A percentile compares a stretch with the other conserved stretches of the same genome.
These are phyloP conservation scores for Naganishia onofrii DNA, from an alignment of 768 basidiomycete species.

Conservation along the genomic window DNA sequence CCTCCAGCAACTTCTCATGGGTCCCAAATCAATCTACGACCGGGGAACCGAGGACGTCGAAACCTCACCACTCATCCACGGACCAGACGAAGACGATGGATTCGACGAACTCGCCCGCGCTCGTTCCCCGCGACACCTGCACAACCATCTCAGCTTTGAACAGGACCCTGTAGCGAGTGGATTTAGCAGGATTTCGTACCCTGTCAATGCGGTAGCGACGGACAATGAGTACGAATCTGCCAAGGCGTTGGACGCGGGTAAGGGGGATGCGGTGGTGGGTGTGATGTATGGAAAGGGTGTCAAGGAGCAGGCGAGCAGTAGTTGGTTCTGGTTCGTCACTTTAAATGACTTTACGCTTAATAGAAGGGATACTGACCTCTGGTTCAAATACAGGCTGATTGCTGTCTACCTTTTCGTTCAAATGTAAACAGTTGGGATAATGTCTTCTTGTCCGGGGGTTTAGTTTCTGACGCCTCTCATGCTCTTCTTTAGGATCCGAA, in stretches of 20 bases:
- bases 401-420: constrained; percentile 49
- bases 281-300: constrained; percentile 46
- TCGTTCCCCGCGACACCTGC: constrained; percentile 5
- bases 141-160: constrained; percentile 18
- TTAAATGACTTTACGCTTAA: background rate
- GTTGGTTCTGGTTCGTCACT: constrained; percentile 50
- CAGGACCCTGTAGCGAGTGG: constrained; percentile 31
- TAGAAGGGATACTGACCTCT: background rate
- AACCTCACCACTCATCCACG: constrained; percentile 18
- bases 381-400: constrained; percentile 36
- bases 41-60: constrained; percentile 27
- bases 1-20: constrained; percentile 50
- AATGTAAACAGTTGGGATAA: constrained; percentile 39
- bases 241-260: constrained; percentile 25
- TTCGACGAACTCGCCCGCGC: constrained; percentile 27
- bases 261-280: constrained; percentile 44
- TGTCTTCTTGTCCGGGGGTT: background rate
- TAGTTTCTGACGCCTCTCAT: background rate
- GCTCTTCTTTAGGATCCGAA: constrained; percentile 39
- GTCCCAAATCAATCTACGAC: constrained; percentile 44
- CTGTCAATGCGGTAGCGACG: constrained; percentile 28
- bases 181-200: constrained; percentile 42
- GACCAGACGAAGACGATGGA: constrained; percentile 21
- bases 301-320: constrained; percentile 44
- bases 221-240: constrained; percentile 40